These are phyloP conservation scores for Chlorophyllum brunneum DNA, from an alignment of 768 basidiomycete genomes.

Conservation along the genomic window DNA sequence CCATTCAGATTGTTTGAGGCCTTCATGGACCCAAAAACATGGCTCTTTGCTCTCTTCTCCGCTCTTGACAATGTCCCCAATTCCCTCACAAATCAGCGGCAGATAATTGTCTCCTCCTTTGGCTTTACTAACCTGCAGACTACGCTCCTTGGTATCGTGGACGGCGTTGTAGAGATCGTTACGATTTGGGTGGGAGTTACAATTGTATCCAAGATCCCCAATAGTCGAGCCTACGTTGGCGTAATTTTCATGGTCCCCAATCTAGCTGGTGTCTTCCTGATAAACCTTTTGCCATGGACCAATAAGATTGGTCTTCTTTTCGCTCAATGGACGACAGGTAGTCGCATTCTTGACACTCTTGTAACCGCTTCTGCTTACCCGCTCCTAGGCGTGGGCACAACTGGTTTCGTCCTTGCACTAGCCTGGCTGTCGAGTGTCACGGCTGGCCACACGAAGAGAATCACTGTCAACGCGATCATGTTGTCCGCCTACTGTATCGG, in stretches of 20 bases:
- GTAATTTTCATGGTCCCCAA: slow-evolving; percentile 63
- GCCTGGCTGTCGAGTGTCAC: slow-evolving; percentile 66
- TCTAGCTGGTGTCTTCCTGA: slow-evolving; percentile 55
- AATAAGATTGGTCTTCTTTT: slow-evolving; percentile 66
- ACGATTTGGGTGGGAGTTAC: slow-evolving; percentile 67
- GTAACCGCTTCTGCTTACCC: not conserved
- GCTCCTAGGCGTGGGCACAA: slow-evolving; percentile 40
- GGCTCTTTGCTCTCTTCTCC: slow-evolving; percentile 71
- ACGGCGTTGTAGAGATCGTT: slow-evolving; percentile 61
- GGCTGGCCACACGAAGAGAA: slow-evolving; percentile 68
- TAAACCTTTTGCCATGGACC: slow-evolving; percentile 62
- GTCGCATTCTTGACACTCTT: not conserved
- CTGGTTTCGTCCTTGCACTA: slow-evolving; percentile 56
- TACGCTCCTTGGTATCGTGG: slow-evolving; percentile 65
- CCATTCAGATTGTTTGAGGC: slow-evolving; percentile 61
- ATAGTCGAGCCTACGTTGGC: slow-evolving; percentile 62
- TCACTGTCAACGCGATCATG: slow-evolving; percentile 72
- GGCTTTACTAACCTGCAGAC: slow-evolving; percentile 64
- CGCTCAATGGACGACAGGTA: slow-evolving; percentile 50
- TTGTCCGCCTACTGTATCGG: slow-evolving; percentile 63
- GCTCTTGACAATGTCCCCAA: slow-evolving; percentile 62
- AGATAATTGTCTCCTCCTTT: slow-evolving; percentile 62
- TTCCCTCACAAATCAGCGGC: slow-evolving; percentile 59
- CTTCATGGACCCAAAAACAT: slow-evolving; percentile 65
- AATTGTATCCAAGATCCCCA: slow-evolving; percentile 49